Conservation (phyloP, 345 rosid genomes). For the Ceriops zippeliana region DNA sequence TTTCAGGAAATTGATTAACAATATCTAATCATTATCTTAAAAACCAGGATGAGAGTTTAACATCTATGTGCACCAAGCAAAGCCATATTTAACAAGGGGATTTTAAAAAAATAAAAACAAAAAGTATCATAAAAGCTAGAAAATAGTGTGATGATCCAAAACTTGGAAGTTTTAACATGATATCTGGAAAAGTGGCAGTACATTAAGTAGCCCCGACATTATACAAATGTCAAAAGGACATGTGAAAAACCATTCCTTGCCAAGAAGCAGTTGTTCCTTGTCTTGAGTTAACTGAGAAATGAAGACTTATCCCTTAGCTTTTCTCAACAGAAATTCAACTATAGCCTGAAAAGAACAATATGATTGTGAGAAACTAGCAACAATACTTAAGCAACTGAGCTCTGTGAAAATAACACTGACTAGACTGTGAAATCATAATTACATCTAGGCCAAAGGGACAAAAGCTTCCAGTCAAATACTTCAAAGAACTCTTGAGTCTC, state of each 20-base stretch:
- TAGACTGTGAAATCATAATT: too few species aligned
- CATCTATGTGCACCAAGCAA: neutral
- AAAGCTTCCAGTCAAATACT: too few species aligned
- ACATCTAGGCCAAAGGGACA: too few species aligned
- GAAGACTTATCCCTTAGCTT: slow-evolving; percentile 25
- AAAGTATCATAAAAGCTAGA: neutral
- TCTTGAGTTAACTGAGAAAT: slow-evolving; percentile 35
- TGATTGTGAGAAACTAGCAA: slow-evolving; percentile 22
- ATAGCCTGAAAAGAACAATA: slow-evolving; percentile 42
- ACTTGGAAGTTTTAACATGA: slow-evolving; percentile 13
- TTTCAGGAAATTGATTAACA: neutral
- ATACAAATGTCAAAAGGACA: slow-evolving; percentile 47
- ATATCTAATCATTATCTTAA: neutral
- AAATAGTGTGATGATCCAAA: neutral
- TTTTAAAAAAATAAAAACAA: neutral
- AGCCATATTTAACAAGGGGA: neutral
- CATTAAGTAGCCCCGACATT: slow-evolving; percentile 96
- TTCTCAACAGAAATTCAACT: slow-evolving; percentile 18
- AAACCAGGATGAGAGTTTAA: neutral
- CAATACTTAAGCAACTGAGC: neutral
- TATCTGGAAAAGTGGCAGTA: slow-evolving; percentile 28
- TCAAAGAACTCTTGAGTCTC: too few species aligned
- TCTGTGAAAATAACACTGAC: neutral
- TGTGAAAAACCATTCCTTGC: slow-evolving; percentile 59
- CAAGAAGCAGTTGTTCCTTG: slow-evolving; percentile 32